phyloP scores from a whole-genome alignment of 2,329 filamentous ascomycete genomes.

The Colletotrichum phormii region DNA sequence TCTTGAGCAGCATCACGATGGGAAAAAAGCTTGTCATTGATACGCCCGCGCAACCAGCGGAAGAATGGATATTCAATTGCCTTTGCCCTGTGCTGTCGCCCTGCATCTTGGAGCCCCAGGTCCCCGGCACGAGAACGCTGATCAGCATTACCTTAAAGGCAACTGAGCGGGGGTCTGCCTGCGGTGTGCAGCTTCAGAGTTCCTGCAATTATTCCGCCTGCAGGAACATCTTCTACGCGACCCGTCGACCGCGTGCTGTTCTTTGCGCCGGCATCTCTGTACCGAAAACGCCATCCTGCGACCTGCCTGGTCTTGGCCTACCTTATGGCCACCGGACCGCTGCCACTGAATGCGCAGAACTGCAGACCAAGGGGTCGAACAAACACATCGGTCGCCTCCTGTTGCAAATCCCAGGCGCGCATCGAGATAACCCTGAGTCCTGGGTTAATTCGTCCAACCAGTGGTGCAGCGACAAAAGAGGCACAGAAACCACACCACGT shows the following conservation, averaged over 20 bases:
- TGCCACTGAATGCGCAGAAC: constrained; percentile 4
- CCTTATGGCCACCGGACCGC: not conserved
- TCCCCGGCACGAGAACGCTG: constrained; percentile 10
- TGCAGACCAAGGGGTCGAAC: not conserved
- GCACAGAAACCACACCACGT: constrained; percentile 3
- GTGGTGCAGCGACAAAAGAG: not conserved
- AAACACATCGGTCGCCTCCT: not conserved
- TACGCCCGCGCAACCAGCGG: not conserved
- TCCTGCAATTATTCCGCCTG: constrained; percentile 25
- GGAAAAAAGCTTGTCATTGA: not conserved
- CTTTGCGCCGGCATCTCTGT: not conserved
- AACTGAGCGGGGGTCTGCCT: constrained; percentile 25
- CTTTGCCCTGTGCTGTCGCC: not conserved
- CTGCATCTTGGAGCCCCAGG: not conserved
- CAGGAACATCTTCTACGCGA: constrained; percentile 18
- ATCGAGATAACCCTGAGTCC: constrained; percentile 13
- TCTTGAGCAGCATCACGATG: not conserved
- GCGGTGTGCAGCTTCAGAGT: constrained; percentile 11
- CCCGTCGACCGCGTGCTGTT: not conserved
- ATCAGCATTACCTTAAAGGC: constrained; percentile 26
- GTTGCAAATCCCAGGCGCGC: not conserved
- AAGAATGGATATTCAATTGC: constrained; percentile 10
- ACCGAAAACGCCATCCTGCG: not conserved
- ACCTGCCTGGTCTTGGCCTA: constrained; percentile 13
- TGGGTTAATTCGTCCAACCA: constrained; percentile 16